phyloP scores from a whole-genome alignment of 306 rosid species.

The Vigna radiata region DNA sequence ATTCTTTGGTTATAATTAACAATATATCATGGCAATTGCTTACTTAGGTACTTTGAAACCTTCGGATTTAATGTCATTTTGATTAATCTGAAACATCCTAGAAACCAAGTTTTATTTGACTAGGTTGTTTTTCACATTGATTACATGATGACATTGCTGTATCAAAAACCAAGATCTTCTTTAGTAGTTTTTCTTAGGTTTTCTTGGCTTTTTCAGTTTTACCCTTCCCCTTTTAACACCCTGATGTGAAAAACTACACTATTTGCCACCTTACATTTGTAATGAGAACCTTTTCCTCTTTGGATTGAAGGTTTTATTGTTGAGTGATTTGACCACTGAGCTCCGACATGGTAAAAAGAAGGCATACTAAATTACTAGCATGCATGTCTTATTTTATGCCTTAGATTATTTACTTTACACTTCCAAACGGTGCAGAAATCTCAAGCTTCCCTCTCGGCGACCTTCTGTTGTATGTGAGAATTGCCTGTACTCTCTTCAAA shows the following conservation, averaged over 20 bases:
- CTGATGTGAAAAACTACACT: not conserved
- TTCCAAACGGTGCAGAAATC: slow-evolving; percentile 65
- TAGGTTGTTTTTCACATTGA: not conserved
- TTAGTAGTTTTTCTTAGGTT: not conserved
- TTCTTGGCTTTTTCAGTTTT: not conserved
- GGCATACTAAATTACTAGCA: not conserved
- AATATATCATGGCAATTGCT: not conserved
- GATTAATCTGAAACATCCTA: slow-evolving; percentile 14
- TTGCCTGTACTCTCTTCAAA: slow-evolving; percentile 75
- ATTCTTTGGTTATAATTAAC: not conserved
- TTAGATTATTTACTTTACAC: slow-evolving; percentile 29
- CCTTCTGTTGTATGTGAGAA: slow-evolving; percentile 95
- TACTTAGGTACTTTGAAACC: not conserved
- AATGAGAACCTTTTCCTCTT: slow-evolving; percentile 8
- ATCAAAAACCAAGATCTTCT: not conserved
- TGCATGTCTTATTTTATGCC: not conserved
- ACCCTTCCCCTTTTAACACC: not conserved
- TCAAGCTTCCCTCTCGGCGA: slow-evolving; percentile 85
- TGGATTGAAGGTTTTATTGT: slow-evolving; percentile 12
- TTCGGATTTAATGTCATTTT: not conserved
- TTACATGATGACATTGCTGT: not conserved
- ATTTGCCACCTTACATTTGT: not conserved
- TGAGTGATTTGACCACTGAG: not conserved
- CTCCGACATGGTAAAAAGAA: not conserved
- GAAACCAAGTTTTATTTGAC: not conserved